Evolutionary conservation across 169 alveolate species (phyloP), one percentile per base, ranked within the genome.

Genomic region (Amoebophrya sp.): DNA sequence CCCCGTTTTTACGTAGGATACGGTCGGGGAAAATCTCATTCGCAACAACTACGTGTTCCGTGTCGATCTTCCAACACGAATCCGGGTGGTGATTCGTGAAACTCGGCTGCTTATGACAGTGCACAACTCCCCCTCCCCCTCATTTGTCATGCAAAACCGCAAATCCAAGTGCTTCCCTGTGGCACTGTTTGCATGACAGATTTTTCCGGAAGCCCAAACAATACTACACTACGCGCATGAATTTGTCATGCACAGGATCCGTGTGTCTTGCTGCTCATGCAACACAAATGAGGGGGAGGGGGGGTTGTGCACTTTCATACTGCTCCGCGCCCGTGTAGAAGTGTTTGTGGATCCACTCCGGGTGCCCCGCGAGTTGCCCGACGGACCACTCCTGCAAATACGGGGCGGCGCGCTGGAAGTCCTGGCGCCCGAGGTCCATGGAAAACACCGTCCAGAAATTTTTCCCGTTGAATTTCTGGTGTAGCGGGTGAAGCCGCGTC

Each of bases 351-450:
- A 90, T 33, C 92, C 92, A 90, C 88, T 40, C 40, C 38, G 92
- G 89, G 40, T 39, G n/a, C 92, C 94, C 94, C 0, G 94, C 89
- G 38, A 93, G 47, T 0, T 91, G 89, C 29, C 94, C 94, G 0
- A 93, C 93, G 66, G 92, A 77, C 94, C 94, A 93, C 33, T n/a
- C 40, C 66, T 93, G 92, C 83, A 93, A 66, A 89, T 90, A 91
- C 0, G 55, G 55, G 0, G 91, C 93, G 39, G 92, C 39, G 7
- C 93, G 90, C 38, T 89, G 92, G 83, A 93, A 93, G 90, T 93
- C 94, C 88, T 92, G 94, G 0, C 94, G 77, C 38, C 94, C 94
- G 89, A 93, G 40, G 77, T 93, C 94, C 94, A 93, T 93, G 77
- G 90, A 47, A 91, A 90, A 93, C 89, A 93, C 94, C 14, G 93